Conservation (phyloP, 2,329 filamentous ascomycete genomes). For the Monilinia laxa region DNA sequence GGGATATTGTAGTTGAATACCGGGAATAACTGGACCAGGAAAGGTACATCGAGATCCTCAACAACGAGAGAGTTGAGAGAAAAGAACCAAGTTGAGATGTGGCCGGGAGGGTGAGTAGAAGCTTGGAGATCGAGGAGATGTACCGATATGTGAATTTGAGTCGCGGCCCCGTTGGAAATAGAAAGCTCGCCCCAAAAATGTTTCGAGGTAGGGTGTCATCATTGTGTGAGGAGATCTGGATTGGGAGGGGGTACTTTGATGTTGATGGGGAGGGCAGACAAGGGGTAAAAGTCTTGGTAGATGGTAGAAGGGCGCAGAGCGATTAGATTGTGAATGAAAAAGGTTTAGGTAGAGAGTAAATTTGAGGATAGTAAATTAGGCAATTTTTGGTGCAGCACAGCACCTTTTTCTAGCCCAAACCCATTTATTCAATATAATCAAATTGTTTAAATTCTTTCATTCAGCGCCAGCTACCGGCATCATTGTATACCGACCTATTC, state of each 20-base stretch:
- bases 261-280: too few relatives aligned
- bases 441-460: too few relatives aligned
- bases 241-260: background rate
- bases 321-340: too few relatives aligned
- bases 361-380: too few relatives aligned
- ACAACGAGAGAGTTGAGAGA: background rate
- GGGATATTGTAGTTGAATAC: slow-evolving; percentile 1
- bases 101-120: background rate
- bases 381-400: too few relatives aligned
- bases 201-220: background rate
- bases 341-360: too few relatives aligned
- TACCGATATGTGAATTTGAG: background rate
- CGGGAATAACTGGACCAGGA: background rate
- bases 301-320: too few relatives aligned
- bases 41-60: slow-evolving; percentile 1
- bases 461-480: too few relatives aligned
- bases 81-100: background rate
- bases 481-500: too few relatives aligned
- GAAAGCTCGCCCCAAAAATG: background rate
- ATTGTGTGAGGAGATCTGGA: background rate
- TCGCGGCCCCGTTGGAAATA: background rate
- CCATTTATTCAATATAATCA: too few relatives aligned
- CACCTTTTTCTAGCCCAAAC: too few relatives aligned
- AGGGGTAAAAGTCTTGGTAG: too few relatives aligned
- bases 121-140: background rate